phyloP scores from a whole-genome alignment of 495 filamentous ascomycete species.

The Elaphomyces granulatus region DNA sequence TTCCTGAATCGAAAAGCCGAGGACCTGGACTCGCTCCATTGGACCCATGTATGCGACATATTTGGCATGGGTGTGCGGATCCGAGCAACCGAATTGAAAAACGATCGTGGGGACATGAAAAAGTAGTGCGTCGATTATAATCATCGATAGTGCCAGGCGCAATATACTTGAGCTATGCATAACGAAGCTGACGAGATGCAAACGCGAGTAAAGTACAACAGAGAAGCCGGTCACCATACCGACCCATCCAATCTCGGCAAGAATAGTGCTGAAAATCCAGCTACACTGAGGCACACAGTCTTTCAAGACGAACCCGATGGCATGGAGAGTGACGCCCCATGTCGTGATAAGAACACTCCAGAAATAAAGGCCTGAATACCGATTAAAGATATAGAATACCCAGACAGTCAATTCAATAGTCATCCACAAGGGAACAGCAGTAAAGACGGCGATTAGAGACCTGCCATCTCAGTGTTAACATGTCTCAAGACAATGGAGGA shows the following conservation, averaged over 20 bases:
- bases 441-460: conserved; percentile 6
- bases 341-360: conserved; percentile 32
- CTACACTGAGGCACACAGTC: conserved; percentile 19
- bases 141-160: conserved; percentile 15
- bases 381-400: conserved; percentile 35
- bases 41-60: conserved; percentile 1
- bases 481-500: not conserved
- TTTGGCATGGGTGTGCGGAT: not conserved
- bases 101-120: conserved; percentile 18
- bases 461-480: not conserved
- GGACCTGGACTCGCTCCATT: conserved; percentile 4
- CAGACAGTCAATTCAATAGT: conserved; percentile 14
- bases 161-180: conserved; percentile 12
- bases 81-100: conserved; percentile 8
- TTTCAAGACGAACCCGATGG: conserved; percentile 33
- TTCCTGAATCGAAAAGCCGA: conserved; percentile 3
- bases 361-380: conserved; percentile 34
- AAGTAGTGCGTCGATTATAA: conserved; percentile 14
- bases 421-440: conserved; percentile 5
- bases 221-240: conserved; percentile 11
- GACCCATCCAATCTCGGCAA: conserved; percentile 7
- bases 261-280: conserved; percentile 4
- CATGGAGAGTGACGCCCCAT: conserved; percentile 29
- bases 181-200: conserved; percentile 17
- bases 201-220: conserved; percentile 25